Evolutionary conservation across 164 flowering plant genomes (phyloP), one percentile per base, ranked within the genome.

Genomic region (Saururus chinensis): DNA sequence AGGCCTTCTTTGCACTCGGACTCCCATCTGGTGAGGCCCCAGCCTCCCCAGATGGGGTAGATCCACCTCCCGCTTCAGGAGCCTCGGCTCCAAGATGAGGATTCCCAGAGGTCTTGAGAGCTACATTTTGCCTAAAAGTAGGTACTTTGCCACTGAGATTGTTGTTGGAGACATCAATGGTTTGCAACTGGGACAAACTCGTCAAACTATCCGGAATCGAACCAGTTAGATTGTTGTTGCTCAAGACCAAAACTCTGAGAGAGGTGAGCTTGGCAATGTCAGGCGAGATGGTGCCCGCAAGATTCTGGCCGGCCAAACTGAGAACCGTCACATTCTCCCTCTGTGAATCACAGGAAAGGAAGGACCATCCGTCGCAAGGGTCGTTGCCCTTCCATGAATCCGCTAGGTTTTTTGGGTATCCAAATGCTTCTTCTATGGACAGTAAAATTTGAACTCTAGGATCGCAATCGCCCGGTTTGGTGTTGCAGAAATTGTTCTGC

Each of bases 371-470:
- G 7, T 65, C 16, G 62, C 91, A 85, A 7, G 88, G 72, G 62
- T 85, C 68, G 65, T 85, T 81, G 7, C 86, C 91, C 57, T 7
- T 4, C 91, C 91, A 85, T 12, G 77, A 64, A 26, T 73, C 73
- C 0, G 86, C 80, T 56, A 85, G 71, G 1, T 16, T 51, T 53
- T 45, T 49, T 1, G 91, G 91, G 61, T 80, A 85, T 0, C 81
- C 83, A 7, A 85, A 40, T 4, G 73, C 84, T 11, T 71, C 77
- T 7, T 74, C 84, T 9, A 80, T 66, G 0, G 40, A 73, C 19
- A 85, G 77, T 66, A 85, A 71, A 23, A 66, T 61, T 6, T 71
- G 72, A 19, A 85, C 87, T 59, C 74, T 77, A 0, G 74, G 68
- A 60, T 76, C 83, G 70, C 91, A 85, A 41, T 83, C 83, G 9